Conservation (phyloP, 108 stramenopile species). For the Nitzschia putrida region DNA sequence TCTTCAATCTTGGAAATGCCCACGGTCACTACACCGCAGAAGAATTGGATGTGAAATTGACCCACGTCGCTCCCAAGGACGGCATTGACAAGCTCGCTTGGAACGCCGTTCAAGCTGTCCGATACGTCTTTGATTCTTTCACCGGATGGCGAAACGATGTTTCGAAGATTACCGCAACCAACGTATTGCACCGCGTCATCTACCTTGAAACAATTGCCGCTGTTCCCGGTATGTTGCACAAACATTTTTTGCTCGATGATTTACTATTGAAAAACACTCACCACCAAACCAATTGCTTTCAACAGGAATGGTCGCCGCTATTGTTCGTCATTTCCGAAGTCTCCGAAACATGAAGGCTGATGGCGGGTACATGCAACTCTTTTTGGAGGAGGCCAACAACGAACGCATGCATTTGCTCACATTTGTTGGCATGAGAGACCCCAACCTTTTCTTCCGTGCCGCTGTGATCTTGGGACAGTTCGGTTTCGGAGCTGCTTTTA, state of each 20-base stretch:
- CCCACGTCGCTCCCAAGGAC: conserved; percentile 57
- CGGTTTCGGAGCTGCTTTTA: conserved; percentile 82
- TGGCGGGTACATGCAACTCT: conserved; percentile 93
- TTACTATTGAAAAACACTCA: too few species aligned
- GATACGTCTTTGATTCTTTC: conserved; percentile 57
- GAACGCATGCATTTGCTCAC: conserved; percentile 96
- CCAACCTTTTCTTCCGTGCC: conserved; percentile 55
- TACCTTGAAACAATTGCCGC: conserved; percentile 89
- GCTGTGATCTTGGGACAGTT: conserved; percentile 78
- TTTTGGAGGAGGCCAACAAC: conserved; percentile 98
- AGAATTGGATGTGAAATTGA: conserved; percentile 69
- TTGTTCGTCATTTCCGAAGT: conserved; percentile 87
- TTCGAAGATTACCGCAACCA: conserved; percentile 50
- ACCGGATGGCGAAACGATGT: conserved; percentile 71
- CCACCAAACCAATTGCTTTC: background rate
- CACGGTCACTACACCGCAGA: conserved; percentile 71
- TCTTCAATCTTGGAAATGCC: conserved; percentile 61
- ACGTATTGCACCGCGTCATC: conserved; percentile 79
- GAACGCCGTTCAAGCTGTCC: conserved; percentile 62
- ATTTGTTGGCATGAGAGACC: conserved; percentile 86
- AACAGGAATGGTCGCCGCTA: conserved; percentile 73
- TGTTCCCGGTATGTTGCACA: conserved; percentile 71
- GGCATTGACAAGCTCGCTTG: conserved; percentile 56
- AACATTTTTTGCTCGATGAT: too few species aligned
- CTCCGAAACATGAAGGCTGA: conserved; percentile 90